Percentiles rank a stretch among this genome's conserved stretches.
phyloP scores from a whole-genome alignment of 1,284 basidiomycete species.

The Microbotryomycetes sp. region DNA sequence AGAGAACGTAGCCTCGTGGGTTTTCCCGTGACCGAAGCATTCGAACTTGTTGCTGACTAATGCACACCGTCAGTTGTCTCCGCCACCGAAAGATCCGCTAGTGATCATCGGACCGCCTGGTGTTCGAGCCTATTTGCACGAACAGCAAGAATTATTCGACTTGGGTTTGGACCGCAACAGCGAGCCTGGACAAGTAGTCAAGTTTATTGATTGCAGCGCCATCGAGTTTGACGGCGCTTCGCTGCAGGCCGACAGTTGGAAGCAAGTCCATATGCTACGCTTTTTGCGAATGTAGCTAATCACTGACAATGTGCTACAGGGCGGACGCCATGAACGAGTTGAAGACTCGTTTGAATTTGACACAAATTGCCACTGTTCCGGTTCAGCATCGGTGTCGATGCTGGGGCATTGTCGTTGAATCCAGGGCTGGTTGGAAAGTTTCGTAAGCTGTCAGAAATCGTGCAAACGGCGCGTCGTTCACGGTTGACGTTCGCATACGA shows the following conservation, averaged over 20 bases:
- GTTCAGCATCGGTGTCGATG: constrained; percentile 66
- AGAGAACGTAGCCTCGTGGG: constrained; percentile 62
- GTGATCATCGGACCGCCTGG: constrained; percentile 25
- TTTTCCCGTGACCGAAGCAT: no score
- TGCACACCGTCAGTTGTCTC: constrained; percentile 17
- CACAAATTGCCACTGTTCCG: constrained; percentile 48
- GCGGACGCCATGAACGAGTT: constrained; percentile 5
- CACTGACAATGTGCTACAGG: background rate
- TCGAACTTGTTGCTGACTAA: no score
- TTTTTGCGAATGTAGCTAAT: background rate
- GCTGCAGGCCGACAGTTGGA: background rate
- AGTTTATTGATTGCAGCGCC: constrained; percentile 21
- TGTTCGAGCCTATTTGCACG: constrained; percentile 24
- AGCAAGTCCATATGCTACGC: constrained; percentile 3
- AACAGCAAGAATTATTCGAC: constrained; percentile 35
- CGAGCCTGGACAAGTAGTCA: constrained; percentile 4
- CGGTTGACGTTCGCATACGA: background rate
- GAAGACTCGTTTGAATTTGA: constrained; percentile 27
- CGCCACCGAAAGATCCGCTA: constrained; percentile 12
- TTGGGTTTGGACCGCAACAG: constrained; percentile 29
- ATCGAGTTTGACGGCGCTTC: constrained; percentile 19
- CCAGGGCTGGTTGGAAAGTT: constrained; percentile 69
- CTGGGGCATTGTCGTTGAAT: constrained; percentile 62
- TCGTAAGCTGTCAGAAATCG: constrained; percentile 46
- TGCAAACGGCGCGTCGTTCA: constrained; percentile 35